Evolutionary conservation across 1,284 basidiomycete species (phyloP), one percentile per base, ranked within the genome.

Genomic region (Pisolithus thermaeus): DNA sequence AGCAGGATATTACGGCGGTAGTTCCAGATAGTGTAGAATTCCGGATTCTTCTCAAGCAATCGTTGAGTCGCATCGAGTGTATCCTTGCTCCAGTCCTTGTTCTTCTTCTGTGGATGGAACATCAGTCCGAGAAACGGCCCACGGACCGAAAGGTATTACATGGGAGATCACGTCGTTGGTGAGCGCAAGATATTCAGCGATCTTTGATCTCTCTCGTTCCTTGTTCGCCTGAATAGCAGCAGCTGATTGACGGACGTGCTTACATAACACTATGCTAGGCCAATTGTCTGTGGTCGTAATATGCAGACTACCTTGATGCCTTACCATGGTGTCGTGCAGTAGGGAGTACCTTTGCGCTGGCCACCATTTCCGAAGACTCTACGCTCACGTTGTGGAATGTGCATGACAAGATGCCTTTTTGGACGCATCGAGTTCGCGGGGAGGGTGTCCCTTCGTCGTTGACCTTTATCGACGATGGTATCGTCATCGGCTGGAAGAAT

Each of bases 1-100:
- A 84, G 65, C 18, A 95, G 70, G 56, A 95, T 92, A 46, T 80
- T 74, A 27, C 93, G 76, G 40, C 94, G 78, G 68, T 92, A 94
- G 69, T 95, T 95, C 94, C 94, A 97, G 43, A 91, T 73, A 1
- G 92, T 93, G 68, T 95, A 96, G 65, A 92, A 92, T 68, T 95
- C 92, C 6, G 92, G 90, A 64, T 95, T 94, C 49, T 85, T 59
- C 54, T 86, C 81, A 8, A 95, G 79, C n/a, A 94, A 69, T 28
- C 74, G 74, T n/a, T 82, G 84, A 2, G 91, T 94, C 43, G 84
- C 71, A 20, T 78, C 74, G 30, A 96, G 79, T 0, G 90, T 81
- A 18, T 87, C 84, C 27, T 68, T 65, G 47, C 83, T 80, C 75
- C 80, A 87, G 50, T 89, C 87, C 39, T 72, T 69, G 2, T 66